These are phyloP conservation scores for Gomphus bonarii DNA, from an alignment of 1,284 basidiomycete genomes.

Conservation along the genomic window DNA sequence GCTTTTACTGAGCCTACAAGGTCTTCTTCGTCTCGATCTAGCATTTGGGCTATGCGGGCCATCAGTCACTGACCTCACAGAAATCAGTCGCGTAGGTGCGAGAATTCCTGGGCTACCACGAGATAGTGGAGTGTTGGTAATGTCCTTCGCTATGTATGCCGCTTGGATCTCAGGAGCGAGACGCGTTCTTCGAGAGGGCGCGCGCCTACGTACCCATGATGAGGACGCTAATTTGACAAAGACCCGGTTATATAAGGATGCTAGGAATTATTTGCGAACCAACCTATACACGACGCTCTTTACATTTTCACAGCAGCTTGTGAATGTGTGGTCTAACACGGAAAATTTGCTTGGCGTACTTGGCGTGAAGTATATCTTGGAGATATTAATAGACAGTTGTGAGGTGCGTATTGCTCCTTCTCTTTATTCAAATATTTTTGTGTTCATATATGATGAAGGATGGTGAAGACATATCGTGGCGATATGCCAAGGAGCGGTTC, in stretches of 20 bases:
- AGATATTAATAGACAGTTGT: background rate
- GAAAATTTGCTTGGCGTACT: background rate
- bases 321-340: background rate
- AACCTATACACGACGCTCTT: background rate
- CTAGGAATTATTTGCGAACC: background rate
- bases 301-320: background rate
- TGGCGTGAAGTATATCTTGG: background rate
- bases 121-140: background rate
- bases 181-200: background rate
- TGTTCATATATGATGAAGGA: background rate
- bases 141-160: background rate
- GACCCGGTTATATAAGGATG: background rate
- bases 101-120: background rate
- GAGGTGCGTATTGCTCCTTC: background rate
- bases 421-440: background rate
- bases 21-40: background rate
- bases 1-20: background rate
- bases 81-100: background rate
- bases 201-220: background rate
- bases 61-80: background rate
- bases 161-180: background rate
- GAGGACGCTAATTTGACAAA: background rate
- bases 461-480: background rate
- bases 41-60: background rate
- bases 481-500: background rate